phyloP scores from a whole-genome alignment of 1,139 yeast species.

The Yamadazyma friedrichii region DNA sequence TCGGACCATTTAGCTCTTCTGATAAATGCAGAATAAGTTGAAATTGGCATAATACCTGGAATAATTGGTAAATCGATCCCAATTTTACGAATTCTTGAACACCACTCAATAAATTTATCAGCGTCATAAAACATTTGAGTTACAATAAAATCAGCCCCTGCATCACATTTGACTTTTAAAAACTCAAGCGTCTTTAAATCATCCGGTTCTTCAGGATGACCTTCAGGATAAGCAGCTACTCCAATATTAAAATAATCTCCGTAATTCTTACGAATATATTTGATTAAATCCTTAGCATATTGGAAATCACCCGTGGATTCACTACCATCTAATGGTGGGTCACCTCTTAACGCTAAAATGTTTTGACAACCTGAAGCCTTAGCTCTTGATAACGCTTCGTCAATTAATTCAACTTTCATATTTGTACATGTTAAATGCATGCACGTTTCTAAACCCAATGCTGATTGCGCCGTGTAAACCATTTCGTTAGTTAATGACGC shows the following conservation, averaged over 20 bases:
- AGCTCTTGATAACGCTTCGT: constrained; percentile 82
- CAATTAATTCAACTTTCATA: constrained; percentile 81
- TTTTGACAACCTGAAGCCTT: constrained; percentile 92
- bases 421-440: constrained; percentile 98
- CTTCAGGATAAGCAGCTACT: constrained; percentile 95
- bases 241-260: constrained; percentile 88
- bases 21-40: constrained; percentile 86
- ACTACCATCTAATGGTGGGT: constrained; percentile 73
- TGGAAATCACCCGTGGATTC: constrained; percentile 65
- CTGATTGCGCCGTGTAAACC: constrained; percentile 88
- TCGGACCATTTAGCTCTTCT: constrained; percentile 96
- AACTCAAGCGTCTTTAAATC: constrained; percentile 55
- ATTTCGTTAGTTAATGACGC: constrained; percentile 83
- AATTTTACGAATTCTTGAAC: constrained; percentile 60
- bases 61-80: constrained; percentile 89
- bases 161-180: constrained; percentile 84
- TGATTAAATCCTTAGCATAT: constrained; percentile 84
- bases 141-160: constrained; percentile 89
- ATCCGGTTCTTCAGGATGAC: constrained; percentile 84
- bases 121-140: constrained; percentile 94
- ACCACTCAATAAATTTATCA: constrained; percentile 83
- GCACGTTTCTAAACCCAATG: constrained; percentile 93
- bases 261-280: constrained; percentile 65
- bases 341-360: constrained; percentile 82
- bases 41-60: constrained; percentile 98